These are phyloP conservation scores for Fusarium miscanthi DNA, from an alignment of 2,329 filamentous ascomycete genomes.

Conservation along the genomic window DNA sequence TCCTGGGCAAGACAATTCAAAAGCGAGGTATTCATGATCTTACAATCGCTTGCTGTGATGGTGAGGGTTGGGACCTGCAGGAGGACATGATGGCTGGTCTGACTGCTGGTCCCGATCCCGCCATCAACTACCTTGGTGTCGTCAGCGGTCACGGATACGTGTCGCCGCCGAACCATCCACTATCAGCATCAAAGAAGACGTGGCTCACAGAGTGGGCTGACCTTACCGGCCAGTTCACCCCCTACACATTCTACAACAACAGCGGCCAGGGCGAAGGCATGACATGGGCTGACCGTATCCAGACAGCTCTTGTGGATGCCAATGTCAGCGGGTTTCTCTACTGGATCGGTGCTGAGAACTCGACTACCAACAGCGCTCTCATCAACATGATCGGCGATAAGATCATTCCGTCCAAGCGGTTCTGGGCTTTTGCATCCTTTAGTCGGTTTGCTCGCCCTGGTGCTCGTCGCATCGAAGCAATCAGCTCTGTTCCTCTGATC, in stretches of 20 bases:
- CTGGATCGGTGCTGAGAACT: background rate
- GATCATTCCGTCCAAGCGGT: background rate
- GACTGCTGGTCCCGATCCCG: background rate
- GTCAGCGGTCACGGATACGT: background rate
- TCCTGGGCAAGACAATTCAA: background rate
- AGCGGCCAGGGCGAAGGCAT: background rate
- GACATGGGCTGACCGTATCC: background rate
- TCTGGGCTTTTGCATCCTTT: background rate
- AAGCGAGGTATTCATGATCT: background rate
- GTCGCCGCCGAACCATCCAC: background rate
- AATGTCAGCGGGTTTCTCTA: background rate
- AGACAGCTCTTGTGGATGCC: background rate
- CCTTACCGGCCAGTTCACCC: background rate
- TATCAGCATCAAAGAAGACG: background rate
- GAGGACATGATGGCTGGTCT: background rate
- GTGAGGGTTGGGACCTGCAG: background rate
- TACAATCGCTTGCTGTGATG: background rate
- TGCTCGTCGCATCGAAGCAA: background rate
- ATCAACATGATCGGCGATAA: background rate
- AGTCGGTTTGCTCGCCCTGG: background rate
- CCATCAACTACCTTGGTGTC: background rate
- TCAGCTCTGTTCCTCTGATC: background rate
- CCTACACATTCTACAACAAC: background rate
- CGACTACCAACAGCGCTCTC: background rate
- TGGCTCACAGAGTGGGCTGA: background rate